These are phyloP conservation scores for Leucocoprinus leucothites DNA, from an alignment of 768 basidiomycete species.

Conservation along the genomic window DNA sequence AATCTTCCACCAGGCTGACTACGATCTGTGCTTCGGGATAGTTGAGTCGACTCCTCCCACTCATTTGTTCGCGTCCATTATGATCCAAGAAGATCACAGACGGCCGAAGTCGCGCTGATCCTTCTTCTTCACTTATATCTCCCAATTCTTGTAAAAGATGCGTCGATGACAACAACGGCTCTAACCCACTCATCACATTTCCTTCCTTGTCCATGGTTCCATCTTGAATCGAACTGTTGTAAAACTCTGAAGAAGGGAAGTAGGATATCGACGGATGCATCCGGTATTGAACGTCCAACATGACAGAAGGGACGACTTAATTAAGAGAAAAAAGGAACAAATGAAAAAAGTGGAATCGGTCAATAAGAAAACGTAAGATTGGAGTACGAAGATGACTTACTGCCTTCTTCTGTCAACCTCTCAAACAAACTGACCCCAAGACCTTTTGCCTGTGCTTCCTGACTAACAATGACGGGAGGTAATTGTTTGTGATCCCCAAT, in stretches of 20 bases:
- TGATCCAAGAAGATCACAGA: slow-evolving; percentile 86
- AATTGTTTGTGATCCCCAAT: slow-evolving; percentile 98
- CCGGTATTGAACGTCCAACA: slow-evolving; percentile 93
- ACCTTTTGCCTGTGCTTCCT: slow-evolving; percentile 69
- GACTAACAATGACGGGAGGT: slow-evolving; percentile 81
- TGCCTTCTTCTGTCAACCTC: slow-evolving; percentile 76
- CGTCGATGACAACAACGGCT: slow-evolving; percentile 54
- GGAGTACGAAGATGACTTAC: slow-evolving; percentile 40
- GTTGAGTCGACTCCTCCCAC: slow-evolving; percentile 76
- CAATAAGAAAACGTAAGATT: slow-evolving; percentile 5
- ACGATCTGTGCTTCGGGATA: slow-evolving; percentile 75
- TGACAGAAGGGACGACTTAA: slow-evolving; percentile 79
- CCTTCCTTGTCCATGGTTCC: slow-evolving; percentile 63
- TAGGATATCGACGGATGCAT: slow-evolving; percentile 91
- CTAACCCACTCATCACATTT: slow-evolving; percentile 46
- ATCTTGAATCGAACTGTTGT: slow-evolving; percentile 64
- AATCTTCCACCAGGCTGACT: slow-evolving; percentile 77
- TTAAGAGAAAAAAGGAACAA: neutral
- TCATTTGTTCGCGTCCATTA: slow-evolving; percentile 58
- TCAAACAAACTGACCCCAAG: slow-evolving; percentile 86
- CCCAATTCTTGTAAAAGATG: slow-evolving; percentile 34
- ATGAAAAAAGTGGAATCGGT: too few relatives aligned
- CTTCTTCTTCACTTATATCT: slow-evolving; percentile 21
- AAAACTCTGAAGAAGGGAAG: slow-evolving; percentile 86
- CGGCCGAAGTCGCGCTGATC: slow-evolving; percentile 29